Evolutionary conservation across 176 grass and related monocot species (phyloP).

Genomic region (Guadua angustifolia): DNA sequence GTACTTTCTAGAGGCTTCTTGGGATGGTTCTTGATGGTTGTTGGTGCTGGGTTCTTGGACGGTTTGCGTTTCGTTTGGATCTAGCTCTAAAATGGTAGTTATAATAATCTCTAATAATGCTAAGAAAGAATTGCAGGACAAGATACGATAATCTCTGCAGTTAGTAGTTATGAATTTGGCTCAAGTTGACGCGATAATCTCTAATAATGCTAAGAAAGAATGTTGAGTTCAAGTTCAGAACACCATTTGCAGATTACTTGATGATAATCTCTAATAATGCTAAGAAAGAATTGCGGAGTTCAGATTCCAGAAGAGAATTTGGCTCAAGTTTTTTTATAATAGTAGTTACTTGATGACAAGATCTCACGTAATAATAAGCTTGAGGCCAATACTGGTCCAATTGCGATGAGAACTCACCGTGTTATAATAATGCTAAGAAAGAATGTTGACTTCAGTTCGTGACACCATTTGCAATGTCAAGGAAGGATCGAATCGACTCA

Average conservation of each 20-base stretch:
- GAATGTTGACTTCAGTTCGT: neutral
- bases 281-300: no score
- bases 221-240: no score
- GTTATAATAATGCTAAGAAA: neutral
- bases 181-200: no score
- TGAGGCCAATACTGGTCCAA: neutral
- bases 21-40: constrained; percentile 2
- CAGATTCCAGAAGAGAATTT: no score
- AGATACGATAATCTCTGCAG: no score
- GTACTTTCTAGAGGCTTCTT: neutral
- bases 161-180: no score
- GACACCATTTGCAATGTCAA: neutral
- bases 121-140: no score
- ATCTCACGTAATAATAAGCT: neutral
- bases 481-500: neutral
- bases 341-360: neutral
- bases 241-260: no score
- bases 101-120: no score
- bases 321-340: no score
- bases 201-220: no score
- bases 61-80: constrained; percentile 11
- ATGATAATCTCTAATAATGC: no score
- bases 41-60: neutral
- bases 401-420: neutral
- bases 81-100: constrained; percentile 22